Percentiles rank a stretch among this genome's conserved stretches.
Conservation (phyloP, 495 filamentous ascomycete genomes). For the Cercophora samala region DNA sequence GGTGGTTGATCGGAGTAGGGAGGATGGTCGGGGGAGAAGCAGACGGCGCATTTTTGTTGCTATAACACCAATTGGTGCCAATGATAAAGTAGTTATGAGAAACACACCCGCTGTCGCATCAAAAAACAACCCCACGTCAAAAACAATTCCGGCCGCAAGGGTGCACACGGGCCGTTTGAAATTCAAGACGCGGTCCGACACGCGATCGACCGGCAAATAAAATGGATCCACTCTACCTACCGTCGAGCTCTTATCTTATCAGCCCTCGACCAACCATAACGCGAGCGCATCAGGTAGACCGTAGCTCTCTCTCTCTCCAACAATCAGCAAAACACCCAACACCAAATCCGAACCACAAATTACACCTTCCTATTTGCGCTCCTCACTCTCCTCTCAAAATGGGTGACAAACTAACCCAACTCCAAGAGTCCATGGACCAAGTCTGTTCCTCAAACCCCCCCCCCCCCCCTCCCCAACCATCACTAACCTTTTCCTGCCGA, state of each 20-base stretch:
- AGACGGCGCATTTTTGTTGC: conserved; percentile 3
- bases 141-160: neutral
- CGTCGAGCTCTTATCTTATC: conserved; percentile 5
- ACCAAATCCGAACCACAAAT: neutral
- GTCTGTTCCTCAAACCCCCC: conserved; percentile 40
- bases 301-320: neutral
- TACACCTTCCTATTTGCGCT: neutral
- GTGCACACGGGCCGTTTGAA: neutral
- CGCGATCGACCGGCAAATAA: neutral
- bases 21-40: neutral
- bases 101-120: neutral
- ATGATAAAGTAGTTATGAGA: no score
- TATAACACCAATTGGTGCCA: neutral
- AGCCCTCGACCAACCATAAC: neutral
- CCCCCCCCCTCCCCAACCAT: neutral
- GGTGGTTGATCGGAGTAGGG: neutral
- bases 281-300: conserved; percentile 4
- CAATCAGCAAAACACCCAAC: neutral
- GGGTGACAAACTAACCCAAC: conserved; percentile 88
- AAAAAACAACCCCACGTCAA: neutral
- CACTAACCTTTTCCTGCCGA: conserved; percentile 7
- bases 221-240: neutral
- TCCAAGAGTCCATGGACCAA: conserved; percentile 93
- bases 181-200: neutral
- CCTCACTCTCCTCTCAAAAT: conserved; percentile 44